A percentile compares a stretch with the other conserved stretches of the same genome.
phyloP scores from a whole-genome alignment of 2,329 filamentous ascomycete genomes.

The Aquanectria penicillioides region DNA sequence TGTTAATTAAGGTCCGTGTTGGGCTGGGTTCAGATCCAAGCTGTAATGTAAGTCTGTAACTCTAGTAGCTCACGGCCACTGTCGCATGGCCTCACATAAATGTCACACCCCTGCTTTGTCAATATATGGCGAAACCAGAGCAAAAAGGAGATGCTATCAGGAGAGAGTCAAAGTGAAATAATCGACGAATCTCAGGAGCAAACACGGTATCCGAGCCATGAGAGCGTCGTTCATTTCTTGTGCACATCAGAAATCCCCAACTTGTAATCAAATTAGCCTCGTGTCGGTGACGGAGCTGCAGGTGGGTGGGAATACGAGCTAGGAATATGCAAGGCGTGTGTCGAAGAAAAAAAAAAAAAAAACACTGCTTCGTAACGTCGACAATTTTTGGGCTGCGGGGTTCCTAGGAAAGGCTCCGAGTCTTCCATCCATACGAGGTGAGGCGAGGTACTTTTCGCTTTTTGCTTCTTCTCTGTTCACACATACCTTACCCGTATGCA shows the following conservation, averaged over 20 bases:
- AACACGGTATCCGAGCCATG: too few species aligned
- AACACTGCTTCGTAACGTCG: conserved; percentile 1
- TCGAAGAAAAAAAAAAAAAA: neutral
- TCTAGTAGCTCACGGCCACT: too few species aligned
- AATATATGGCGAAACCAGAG: too few species aligned
- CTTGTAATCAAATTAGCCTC: conserved; percentile 7
- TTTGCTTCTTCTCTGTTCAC: conserved; percentile 15
- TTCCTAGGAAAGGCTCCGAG: too few species aligned
- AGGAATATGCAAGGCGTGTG: conserved; percentile 7
- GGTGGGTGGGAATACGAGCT: conserved; percentile 21
- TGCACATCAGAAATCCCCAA: neutral
- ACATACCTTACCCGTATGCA: conserved; percentile 20
- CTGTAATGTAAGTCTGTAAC: conserved; percentile 11
- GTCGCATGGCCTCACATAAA: too few species aligned
- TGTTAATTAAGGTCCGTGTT: conserved; percentile 2
- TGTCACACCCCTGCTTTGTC: too few species aligned
- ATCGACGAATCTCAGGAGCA: too few species aligned
- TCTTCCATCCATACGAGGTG: too few species aligned
- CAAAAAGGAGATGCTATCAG: too few species aligned
- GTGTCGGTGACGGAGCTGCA: conserved; percentile 9
- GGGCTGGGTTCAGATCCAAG: neutral
- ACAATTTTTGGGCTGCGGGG: neutral
- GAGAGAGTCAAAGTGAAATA: too few species aligned
- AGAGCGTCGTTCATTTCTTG: too few species aligned
- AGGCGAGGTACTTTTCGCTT: neutral